Evolutionary conservation across 208 protist genomes (phyloP), one percentile per base, ranked within the genome.

Genomic region (Crithidia sp.): DNA sequence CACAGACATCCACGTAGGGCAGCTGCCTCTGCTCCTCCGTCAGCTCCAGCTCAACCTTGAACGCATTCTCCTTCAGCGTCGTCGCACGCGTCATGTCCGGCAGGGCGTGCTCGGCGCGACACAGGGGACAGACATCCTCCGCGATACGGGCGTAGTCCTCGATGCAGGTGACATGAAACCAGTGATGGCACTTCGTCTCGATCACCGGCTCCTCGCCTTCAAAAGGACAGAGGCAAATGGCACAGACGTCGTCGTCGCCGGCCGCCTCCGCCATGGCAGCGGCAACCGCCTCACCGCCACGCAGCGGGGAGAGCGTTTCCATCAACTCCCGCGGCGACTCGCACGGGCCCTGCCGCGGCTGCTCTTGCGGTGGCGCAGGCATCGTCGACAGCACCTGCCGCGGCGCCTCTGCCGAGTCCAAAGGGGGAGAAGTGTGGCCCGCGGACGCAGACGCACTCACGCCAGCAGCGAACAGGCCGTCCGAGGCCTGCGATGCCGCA

Each of bases 131-230:
- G 5, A 66, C 63, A 61, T 89, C 75, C 40, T 76, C 79, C 49
- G 73, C 74, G 57, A 77, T 87, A n/a, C 67, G 72, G 5, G 62
- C 36, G 70, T 81, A 79, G 45, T 85, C 78, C 70, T 83, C 74
- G 12, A 90, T 86, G 74, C 89, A 94, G 37, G 81, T 69, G 2
- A 90, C 89, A 59, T 94, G 89, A 50, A 91, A 91, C 59, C 74
- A 85, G 57, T 91, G 89, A n/a, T 79, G 64, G 69, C 89, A 94
- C 36, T 14, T 67, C n/a, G 84, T 88, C 61, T 81, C 66, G 10
- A 91, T 71, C n/a, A 86, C 76, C 7, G 83, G 79, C 40, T 54
- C 61, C 12, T 74, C 79, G 60, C 79, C 69, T 5, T 54, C 67
- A 7, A 94, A 68, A 0, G 64, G 50, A 40, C 76, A 72, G 4